Evolutionary conservation across 2,329 filamentous ascomycete species (phyloP).

Genomic region (Apiospora rasikravindrae): DNA sequence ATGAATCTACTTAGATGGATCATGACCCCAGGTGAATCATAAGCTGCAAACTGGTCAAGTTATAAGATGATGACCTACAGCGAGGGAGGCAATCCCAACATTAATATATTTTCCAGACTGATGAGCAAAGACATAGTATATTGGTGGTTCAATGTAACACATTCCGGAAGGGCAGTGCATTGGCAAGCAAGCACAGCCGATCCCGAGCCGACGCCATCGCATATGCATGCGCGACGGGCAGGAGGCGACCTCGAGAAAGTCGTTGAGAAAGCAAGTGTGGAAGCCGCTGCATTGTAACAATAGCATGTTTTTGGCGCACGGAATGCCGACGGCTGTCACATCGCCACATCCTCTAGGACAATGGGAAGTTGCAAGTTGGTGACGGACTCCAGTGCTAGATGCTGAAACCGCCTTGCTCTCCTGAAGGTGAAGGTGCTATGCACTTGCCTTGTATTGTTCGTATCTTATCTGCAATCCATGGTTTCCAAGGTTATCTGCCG

Average conservation of each 20-base stretch:
- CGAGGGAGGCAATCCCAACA: background rate
- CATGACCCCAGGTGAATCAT: background rate
- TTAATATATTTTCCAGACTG: background rate
- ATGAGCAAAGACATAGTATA: background rate
- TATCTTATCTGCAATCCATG: too few species aligned
- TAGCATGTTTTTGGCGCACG: background rate
- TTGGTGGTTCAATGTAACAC: background rate
- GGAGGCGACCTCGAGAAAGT: background rate
- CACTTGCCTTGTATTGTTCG: too few species aligned
- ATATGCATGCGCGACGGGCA: background rate
- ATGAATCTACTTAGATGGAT: background rate
- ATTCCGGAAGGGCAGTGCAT: too few species aligned
- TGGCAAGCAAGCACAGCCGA: background rate
- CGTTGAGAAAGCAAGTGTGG: background rate
- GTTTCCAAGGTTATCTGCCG: background rate
- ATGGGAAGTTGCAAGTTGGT: background rate
- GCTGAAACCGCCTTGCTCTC: too few species aligned
- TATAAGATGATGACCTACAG: background rate
- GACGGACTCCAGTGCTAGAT: background rate
- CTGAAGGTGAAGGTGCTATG: background rate
- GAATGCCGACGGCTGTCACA: too few species aligned
- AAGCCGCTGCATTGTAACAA: background rate
- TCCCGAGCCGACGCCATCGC: background rate
- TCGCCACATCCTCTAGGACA: background rate
- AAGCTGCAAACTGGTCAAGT: background rate